Evolutionary conservation across 208 protist genomes (phyloP), one percentile per base, ranked within the genome.

Genomic region (Phytomonas francai): DNA sequence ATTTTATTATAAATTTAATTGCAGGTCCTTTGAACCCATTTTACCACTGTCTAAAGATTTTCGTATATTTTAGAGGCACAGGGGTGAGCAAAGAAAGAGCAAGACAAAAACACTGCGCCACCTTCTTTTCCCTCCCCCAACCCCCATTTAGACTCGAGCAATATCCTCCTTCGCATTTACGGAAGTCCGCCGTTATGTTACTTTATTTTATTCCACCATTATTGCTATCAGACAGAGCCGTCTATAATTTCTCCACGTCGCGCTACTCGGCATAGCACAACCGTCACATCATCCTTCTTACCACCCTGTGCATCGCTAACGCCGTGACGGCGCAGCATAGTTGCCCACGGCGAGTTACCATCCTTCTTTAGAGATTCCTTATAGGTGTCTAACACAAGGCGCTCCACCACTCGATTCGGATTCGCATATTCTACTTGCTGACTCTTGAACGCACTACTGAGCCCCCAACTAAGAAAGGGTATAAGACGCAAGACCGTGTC

Each of bases 271-370:
- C 85, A 87, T 25, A 97, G 75, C 19, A 97, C 70, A 19, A 96
- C 73, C 14, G 93, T 97, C 58, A 97, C 93, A 64, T 97, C 93
- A 57, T 97, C 93, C 59, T 78, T 58, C 82, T 97, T 97, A 25
- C 93, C 93, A 39, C 93, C 93, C 70, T 81, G 84, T 39, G 85
- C 87, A 34, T 91, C 76, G 4, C 60, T 68, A 27, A 79, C 75
- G 14, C 89, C 87, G 67, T 90, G 86, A 68, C 91, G 82, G 0
- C 79, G 81, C 71, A 97, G 76, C 87, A 92, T 92, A 22, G 80
- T 79, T 0, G 89, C 60, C 87, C 88, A 97, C 54, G 92, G 92
- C 22, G 88, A 88, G 78, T 90, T 80, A 6, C 77, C 82, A 31
- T 88, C 80, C 31, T 73, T 74, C 60, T 82, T 79, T 16, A 89